Evolutionary conservation across 164 flowering plant species (phyloP).

Genomic region (Aristolochia contorta): DNA sequence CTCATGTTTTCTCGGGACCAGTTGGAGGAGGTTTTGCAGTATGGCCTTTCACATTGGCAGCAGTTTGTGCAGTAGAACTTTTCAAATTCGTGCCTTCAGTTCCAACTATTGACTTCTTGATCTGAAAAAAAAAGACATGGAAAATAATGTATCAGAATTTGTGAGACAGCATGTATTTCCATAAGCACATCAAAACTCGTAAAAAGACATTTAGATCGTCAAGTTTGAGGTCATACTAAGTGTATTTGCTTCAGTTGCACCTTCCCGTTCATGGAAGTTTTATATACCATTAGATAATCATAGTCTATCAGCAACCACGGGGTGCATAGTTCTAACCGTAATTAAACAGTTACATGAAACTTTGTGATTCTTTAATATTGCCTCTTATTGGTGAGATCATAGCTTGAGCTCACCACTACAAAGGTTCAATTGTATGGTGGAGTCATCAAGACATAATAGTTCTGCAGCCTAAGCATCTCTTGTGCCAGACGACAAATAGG

Average conservation of each 20-base stretch:
- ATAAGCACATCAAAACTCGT: background rate
- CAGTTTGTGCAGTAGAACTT: background rate
- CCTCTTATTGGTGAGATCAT: no score
- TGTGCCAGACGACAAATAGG: background rate
- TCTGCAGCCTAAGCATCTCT: background rate
- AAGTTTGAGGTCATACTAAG: no score
- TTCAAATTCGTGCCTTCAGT: background rate
- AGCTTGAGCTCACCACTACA: background rate
- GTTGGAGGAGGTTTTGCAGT: background rate
- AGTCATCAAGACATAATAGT: background rate
- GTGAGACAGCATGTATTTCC: background rate
- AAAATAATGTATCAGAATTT: background rate
- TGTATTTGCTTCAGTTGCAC: background rate
- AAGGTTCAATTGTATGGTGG: background rate
- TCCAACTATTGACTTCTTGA: background rate
- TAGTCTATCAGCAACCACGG: no score
- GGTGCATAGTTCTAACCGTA: background rate
- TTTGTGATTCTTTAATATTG: no score
- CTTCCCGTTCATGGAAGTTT: background rate
- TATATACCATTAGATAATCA: no score
- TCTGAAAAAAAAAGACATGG: background rate
- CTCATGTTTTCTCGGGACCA: constrained; percentile 1
- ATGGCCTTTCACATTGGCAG: constrained; percentile 1
- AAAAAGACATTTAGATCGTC: background rate
- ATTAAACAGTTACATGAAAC: background rate